Evolutionary conservation across 257 asterid genomes (phyloP), one percentile per base, ranked within the genome.

Genomic region (Eucommia ulmoides): DNA sequence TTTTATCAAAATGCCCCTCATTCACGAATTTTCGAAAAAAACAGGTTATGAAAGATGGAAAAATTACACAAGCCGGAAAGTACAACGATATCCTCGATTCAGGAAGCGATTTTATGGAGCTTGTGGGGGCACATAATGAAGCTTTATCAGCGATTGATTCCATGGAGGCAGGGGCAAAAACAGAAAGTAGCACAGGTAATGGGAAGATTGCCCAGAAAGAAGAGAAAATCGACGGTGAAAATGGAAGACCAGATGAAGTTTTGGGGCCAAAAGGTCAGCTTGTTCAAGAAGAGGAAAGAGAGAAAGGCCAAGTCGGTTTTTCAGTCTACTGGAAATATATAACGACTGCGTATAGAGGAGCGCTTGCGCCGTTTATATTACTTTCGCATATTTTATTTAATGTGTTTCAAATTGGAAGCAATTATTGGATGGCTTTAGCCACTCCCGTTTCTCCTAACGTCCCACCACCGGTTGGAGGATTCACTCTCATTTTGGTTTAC

Each of bases 41-140:
- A 55, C 69, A 88, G 97, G 95, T 88, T 29, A 70, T 84, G 96
- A 84, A 76, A 74, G 48, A 42, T 2, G 48, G 48, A 42, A 42
- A 21, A 4, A 18, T 42, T 1, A 16, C 48, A 42, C 48, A 42
- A 42, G 48, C 20, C 3, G 48, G 48, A 42, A 42, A 42, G 20
- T 42, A 42, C 21, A 42, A 42, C 9, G 48, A 42, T 21, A 42
- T 42, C 1, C 48, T 42, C 0, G 19, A 42, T 42, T 42, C 48
- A 16, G 48, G 48, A 42, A 42, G 48, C 19, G 48, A 42, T 16
- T 42, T 42, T n/a, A 42, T 42, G 20, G 48, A 42, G 3, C 48
- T 42, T 15, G 48, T 42, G 15, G 20, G 48, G n/a, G 48, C 48
- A 16, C 48, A 42, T 42, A 10, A 42, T 16, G 48, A 42, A 42